Percentiles rank a stretch among this genome's conserved stretches.
phyloP scores from a whole-genome alignment of 2,329 filamentous ascomycete genomes.

The Samsoniella hepiali region DNA sequence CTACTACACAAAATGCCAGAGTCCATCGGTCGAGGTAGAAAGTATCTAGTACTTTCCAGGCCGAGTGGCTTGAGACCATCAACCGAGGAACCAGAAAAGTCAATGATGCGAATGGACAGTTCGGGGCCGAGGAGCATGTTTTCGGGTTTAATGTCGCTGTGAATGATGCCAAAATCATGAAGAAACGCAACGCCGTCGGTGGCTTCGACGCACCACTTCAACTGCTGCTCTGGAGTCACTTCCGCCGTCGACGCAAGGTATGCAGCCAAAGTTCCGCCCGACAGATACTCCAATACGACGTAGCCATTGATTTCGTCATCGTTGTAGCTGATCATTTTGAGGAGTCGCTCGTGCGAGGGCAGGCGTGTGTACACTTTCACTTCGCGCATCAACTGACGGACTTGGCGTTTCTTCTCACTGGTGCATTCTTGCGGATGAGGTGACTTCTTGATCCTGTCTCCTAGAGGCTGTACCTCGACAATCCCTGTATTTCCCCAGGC shows the following conservation, averaged over 20 bases:
- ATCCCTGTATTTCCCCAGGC: neutral
- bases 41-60: neutral
- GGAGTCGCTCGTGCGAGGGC: neutral
- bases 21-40: neutral
- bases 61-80: neutral
- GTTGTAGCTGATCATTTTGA: neutral
- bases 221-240: neutral
- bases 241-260: neutral
- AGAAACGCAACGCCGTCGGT: neutral
- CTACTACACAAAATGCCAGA: neutral
- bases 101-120: neutral
- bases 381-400: neutral
- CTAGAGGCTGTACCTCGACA: neutral
- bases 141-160: constrained; percentile 1
- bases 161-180: neutral
- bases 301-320: neutral
- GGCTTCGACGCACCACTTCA: neutral
- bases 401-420: neutral
- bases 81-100: neutral
- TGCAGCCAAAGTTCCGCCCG: neutral
- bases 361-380: neutral
- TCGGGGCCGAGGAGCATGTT: neutral
- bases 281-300: neutral
- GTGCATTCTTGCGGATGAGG: neutral
- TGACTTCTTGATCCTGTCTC: neutral